A percentile compares a stretch with the other conserved stretches of the same genome.
Evolutionary conservation across 768 basidiomycete species (phyloP).

Genomic region (Gymnopilus dilepis): DNA sequence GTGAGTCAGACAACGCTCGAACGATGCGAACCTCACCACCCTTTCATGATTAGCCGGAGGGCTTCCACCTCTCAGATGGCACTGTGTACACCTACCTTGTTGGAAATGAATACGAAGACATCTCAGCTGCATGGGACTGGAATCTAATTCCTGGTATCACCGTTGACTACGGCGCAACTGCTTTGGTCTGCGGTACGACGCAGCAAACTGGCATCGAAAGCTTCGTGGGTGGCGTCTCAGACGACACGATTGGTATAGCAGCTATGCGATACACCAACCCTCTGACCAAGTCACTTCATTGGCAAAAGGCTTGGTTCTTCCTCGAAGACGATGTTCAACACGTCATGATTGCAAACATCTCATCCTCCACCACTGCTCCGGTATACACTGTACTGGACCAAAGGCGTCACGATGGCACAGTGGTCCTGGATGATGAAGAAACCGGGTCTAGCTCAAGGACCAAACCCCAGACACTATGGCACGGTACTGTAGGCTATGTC

Average conservation of each 20-base stretch:
- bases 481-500: constrained; percentile 67
- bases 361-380: constrained; percentile 48
- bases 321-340: constrained; percentile 65
- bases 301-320: constrained; percentile 81
- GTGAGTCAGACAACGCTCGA: constrained; percentile 45
- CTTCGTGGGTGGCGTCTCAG: constrained; percentile 72
- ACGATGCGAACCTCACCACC: too few relatives aligned
- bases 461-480: constrained; percentile 56
- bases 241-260: constrained; percentile 58
- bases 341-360: constrained; percentile 61
- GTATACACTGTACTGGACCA: constrained; percentile 75
- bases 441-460: constrained; percentile 16
- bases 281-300: constrained; percentile 53
- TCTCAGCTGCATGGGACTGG: constrained; percentile 78
- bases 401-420: constrained; percentile 46
- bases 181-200: constrained; percentile 52
- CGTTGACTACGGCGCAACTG: constrained; percentile 62
- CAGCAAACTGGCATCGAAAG: constrained; percentile 49
- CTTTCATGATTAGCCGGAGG: constrained; percentile 54
- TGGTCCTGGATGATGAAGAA: constrained; percentile 47
- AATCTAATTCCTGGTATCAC: constrained; percentile 78
- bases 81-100: constrained; percentile 64
- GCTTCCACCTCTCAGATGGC: constrained; percentile 75
- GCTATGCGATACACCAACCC: constrained; percentile 76
- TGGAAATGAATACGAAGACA: constrained; percentile 77